These are phyloP conservation scores for Neonectria punicea DNA, from an alignment of 2,329 filamentous ascomycete species.

Conservation along the genomic window DNA sequence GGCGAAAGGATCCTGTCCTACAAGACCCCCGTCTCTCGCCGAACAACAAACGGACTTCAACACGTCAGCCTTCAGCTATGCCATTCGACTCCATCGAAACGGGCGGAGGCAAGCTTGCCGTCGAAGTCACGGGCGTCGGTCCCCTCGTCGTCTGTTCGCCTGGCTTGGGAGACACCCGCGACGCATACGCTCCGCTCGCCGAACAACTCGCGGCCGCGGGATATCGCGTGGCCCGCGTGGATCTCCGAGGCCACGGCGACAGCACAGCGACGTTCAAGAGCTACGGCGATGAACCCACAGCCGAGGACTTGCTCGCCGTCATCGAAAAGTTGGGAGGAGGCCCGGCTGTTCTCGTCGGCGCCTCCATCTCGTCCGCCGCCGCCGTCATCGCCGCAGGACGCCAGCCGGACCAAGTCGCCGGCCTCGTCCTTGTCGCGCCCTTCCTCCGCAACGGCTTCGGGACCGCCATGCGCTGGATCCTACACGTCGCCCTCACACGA, in stretches of 20 bases:
- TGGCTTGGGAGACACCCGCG: slow-evolving; percentile 29
- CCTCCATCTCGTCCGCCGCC: slow-evolving; percentile 10
- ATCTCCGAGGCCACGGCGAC: slow-evolving; percentile 30
- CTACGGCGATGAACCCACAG: slow-evolving; percentile 27
- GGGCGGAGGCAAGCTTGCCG: slow-evolving; percentile 29
- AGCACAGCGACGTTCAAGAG: slow-evolving; percentile 21
- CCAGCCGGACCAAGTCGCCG: slow-evolving; percentile 25
- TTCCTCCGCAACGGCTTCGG: slow-evolving; percentile 23
- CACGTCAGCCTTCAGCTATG: slow-evolving; percentile 5
- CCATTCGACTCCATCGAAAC: slow-evolving; percentile 27
- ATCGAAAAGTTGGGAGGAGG: slow-evolving; percentile 23
- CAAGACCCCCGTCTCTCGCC: too few species aligned
- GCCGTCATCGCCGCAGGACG: slow-evolving; percentile 19
- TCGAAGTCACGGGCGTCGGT: slow-evolving; percentile 23
- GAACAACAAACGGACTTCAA: too few species aligned
- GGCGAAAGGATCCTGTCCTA: too few species aligned
- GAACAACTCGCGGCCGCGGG: slow-evolving; percentile 12
- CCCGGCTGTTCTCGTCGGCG: slow-evolving; percentile 16
- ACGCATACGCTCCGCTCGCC: slow-evolving; percentile 23
- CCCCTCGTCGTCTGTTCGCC: slow-evolving; percentile 32
- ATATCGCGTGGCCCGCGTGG: slow-evolving; percentile 27
- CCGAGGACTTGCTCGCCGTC: slow-evolving; percentile 19
- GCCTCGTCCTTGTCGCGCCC: slow-evolving; percentile 18
- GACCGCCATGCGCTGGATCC: slow-evolving; percentile 5
- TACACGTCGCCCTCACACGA: background rate